These are phyloP conservation scores for Schizopora paradoxa DNA, from an alignment of 1,284 basidiomycete genomes.

Conservation along the genomic window DNA sequence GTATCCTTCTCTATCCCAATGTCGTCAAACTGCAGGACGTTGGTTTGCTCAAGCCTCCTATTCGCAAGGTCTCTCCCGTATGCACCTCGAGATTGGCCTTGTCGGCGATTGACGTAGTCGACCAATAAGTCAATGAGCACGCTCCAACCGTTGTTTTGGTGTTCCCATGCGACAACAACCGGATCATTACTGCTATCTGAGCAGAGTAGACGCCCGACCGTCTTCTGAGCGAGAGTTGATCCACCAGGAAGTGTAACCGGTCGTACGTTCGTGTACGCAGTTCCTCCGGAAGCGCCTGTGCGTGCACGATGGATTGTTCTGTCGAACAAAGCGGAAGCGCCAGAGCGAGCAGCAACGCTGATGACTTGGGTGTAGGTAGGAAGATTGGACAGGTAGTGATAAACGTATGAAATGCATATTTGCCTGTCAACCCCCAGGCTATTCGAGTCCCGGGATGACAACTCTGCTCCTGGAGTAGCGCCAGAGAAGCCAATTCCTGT, in stretches of 20 bases:
- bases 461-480: slow-evolving; percentile 47
- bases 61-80: slow-evolving; percentile 29
- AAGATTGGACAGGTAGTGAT: slow-evolving; percentile 69
- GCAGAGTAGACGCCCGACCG: slow-evolving; percentile 67
- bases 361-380: slow-evolving; percentile 73
- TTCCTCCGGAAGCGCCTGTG: slow-evolving; percentile 42
- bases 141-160: slow-evolving; percentile 78
- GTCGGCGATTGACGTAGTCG: slow-evolving; percentile 58
- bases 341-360: slow-evolving; percentile 50
- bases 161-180: slow-evolving; percentile 76
- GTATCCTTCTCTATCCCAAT: slow-evolving; percentile 62
- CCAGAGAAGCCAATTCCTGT: slow-evolving; percentile 66
- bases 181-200: slow-evolving; percentile 61
- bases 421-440: slow-evolving; percentile 40
- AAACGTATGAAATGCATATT: slow-evolving; percentile 61
- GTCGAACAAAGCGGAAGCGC: slow-evolving; percentile 66
- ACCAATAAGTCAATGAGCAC: slow-evolving; percentile 72
- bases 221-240: slow-evolving; percentile 58
- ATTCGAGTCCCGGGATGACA: slow-evolving; percentile 28
- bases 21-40: slow-evolving; percentile 54
- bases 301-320: slow-evolving; percentile 56
- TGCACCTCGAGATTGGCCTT: slow-evolving; percentile 3
- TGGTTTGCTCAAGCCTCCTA: slow-evolving; percentile 32
- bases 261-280: slow-evolving; percentile 60
- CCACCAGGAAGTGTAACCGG: slow-evolving; percentile 74